phyloP scores from a whole-genome alignment of 306 rosid species.

The Acacia melanoxylon region DNA sequence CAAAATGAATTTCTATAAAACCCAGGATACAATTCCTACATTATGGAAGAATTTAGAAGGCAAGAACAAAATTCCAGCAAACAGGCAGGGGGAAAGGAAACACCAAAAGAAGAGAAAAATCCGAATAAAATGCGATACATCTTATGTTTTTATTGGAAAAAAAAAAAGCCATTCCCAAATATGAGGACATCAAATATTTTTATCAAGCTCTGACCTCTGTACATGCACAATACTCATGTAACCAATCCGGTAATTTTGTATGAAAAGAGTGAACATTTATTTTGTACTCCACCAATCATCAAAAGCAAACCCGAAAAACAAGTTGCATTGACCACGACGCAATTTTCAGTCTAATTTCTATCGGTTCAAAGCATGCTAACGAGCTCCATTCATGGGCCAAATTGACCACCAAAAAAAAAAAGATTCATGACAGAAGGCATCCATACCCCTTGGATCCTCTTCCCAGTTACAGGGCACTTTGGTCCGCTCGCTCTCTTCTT shows the following conservation, averaged over 20 bases:
- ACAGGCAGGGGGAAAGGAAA: background rate
- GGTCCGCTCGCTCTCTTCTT: slow-evolving; percentile 96
- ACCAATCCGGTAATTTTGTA: background rate
- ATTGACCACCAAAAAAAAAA: too few species aligned
- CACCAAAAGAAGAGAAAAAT: background rate
- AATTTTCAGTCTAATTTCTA: background rate
- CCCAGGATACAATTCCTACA: background rate
- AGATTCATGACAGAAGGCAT: background rate
- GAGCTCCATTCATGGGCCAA: background rate
- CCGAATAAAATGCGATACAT: background rate
- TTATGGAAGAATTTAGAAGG: background rate
- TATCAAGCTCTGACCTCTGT: background rate
- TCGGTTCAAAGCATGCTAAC: background rate
- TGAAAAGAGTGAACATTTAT: background rate
- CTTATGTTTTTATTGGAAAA: background rate
- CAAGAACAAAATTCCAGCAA: background rate
- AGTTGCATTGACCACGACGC: background rate
- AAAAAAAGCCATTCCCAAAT: too few species aligned
- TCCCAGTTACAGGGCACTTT: slow-evolving; percentile 90
- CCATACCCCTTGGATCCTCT: slow-evolving; percentile 92
- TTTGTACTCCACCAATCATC: background rate
- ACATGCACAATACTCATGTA: background rate
- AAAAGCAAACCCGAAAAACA: background rate
- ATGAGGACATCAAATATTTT: background rate
- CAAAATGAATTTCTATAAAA: background rate